These are phyloP conservation scores for Candida berthetii DNA, from an alignment of 805 yeast species.

Conservation along the genomic window DNA sequence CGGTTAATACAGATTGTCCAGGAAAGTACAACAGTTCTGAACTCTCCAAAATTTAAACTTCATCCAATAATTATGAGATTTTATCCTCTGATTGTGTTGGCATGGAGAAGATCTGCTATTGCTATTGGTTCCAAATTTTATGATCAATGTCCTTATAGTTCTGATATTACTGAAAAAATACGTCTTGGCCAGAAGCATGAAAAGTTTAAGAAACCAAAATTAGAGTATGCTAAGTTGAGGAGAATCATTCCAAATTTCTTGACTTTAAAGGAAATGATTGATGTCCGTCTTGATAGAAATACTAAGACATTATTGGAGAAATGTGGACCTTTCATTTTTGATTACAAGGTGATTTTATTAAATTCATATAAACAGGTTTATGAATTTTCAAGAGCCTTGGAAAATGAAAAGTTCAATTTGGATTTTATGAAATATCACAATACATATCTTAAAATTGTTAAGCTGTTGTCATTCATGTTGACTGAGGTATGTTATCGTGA, in stretches of 20 bases:
- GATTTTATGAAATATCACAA: background rate
- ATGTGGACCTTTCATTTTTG: background rate
- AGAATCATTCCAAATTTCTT: background rate
- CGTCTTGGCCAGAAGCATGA: background rate
- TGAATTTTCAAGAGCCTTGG: background rate
- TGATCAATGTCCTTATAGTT: background rate
- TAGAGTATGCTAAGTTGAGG: background rate
- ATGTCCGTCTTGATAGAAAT: background rate
- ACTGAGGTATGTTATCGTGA: background rate
- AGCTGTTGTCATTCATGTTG: background rate
- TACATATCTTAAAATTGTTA: background rate
- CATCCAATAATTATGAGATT: background rate
- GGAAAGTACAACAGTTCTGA: background rate
- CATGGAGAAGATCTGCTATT: background rate
- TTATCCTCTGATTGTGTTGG: background rate
- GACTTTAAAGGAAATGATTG: background rate
- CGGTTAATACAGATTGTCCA: background rate
- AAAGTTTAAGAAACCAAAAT: background rate
- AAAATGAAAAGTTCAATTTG: background rate
- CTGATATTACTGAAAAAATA: background rate
- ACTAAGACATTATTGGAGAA: background rate
- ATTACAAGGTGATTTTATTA: background rate
- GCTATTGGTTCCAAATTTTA: background rate
- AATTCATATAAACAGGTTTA: background rate
- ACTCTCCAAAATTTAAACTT: background rate